Evolutionary conservation across 176 grass and related monocot genomes (phyloP).

Genomic region (Carex scoparia): DNA sequence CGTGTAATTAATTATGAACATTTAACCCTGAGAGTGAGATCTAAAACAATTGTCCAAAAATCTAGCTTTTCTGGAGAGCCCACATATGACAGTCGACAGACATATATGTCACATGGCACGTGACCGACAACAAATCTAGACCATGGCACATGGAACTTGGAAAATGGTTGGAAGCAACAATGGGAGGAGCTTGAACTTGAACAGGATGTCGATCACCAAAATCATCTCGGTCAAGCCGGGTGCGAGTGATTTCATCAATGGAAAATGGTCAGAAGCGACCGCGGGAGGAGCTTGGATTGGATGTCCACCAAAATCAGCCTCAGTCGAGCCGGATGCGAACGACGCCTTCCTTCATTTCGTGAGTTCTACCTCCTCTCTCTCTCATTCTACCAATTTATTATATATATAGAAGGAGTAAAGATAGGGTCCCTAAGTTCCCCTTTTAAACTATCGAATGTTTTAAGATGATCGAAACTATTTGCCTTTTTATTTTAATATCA

Average conservation of each 20-base stretch:
- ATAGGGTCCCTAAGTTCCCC: too few species aligned
- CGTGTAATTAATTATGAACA: too few species aligned
- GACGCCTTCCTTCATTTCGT: constrained; percentile 4
- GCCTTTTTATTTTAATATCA: too few species aligned
- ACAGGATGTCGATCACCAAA: background rate
- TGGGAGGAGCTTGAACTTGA: too few species aligned
- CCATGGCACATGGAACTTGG: too few species aligned
- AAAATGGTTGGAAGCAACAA: too few species aligned
- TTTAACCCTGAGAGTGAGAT: background rate
- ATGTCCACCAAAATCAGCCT: background rate
- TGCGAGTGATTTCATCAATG: background rate
- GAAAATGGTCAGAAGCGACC: background rate
- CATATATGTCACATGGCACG: background rate
- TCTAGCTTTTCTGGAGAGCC: background rate
- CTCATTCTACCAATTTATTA: background rate
- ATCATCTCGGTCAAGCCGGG: background rate
- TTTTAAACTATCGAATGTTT: too few species aligned
- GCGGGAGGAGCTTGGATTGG: background rate
- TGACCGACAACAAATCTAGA: background rate
- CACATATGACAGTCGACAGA: background rate
- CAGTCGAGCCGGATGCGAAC: background rate
- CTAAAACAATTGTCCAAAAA: background rate
- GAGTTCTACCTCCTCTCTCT: background rate
- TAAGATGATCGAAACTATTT: too few species aligned
- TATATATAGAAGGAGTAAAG: too few species aligned